phyloP scores from a whole-genome alignment of 2,329 filamentous ascomycete species.

The Rhynchosporium agropyri region DNA sequence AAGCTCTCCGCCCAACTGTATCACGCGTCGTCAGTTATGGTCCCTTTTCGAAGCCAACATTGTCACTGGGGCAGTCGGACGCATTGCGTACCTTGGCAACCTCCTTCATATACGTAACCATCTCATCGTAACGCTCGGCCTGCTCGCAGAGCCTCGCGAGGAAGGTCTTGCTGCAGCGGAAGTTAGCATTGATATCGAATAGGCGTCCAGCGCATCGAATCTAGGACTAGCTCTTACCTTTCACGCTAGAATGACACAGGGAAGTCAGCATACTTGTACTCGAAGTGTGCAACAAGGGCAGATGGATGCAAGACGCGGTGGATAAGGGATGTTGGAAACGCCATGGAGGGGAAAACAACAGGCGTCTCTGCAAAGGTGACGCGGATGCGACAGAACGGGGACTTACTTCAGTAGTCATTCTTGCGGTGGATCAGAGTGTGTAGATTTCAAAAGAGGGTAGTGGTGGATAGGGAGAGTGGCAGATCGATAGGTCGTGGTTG shows the following conservation, averaged over 20 bases:
- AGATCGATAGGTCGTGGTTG: conserved; percentile 25
- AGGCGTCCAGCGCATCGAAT: conserved; percentile 15
- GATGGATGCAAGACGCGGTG: conserved; percentile 31
- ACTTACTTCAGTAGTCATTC: conserved; percentile 45
- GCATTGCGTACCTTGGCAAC: conserved; percentile 76
- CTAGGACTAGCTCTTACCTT: conserved; percentile 37
- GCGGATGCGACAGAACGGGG: conserved; percentile 23
- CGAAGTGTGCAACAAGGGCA: conserved; percentile 18
- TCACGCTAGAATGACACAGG: conserved; percentile 39
- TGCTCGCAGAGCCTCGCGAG: conserved; percentile 99
- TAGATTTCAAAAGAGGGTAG: conserved; percentile 17
- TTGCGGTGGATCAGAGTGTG: conserved; percentile 23
- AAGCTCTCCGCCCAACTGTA: conserved; percentile 69
- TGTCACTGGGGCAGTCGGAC: conserved; percentile 34
- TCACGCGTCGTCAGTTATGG: conserved; percentile 35
- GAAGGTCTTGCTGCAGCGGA: conserved; percentile 86
- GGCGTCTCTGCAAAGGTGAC: conserved; percentile 24
- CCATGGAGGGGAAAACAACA: conserved; percentile 34
- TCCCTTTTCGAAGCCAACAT: conserved; percentile 18
- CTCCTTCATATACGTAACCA: conserved; percentile 99
- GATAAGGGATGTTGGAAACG: conserved; percentile 31
- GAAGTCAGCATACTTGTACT: conserved; percentile 32
- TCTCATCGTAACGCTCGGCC: conserved; percentile 99
- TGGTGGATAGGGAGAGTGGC: conserved; percentile 19
- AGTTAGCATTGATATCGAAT: conserved; percentile 33